phyloP scores from a whole-genome alignment of 2,329 filamentous ascomycete genomes.

The Xylogone sp. region DNA sequence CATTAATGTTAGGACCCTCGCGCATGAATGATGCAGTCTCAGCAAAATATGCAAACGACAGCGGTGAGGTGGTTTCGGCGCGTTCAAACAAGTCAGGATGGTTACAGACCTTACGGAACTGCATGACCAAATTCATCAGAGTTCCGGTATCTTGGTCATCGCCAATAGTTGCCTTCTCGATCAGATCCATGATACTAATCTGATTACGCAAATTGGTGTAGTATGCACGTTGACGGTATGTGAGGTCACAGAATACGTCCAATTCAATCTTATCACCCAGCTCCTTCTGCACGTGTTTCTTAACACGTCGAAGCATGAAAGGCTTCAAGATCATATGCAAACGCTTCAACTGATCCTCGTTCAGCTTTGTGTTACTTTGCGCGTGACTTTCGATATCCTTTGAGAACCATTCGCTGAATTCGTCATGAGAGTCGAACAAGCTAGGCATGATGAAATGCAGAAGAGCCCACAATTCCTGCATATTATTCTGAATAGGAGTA shows the following conservation, averaged over 20 bases:
- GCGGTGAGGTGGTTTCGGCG: constrained; percentile 83
- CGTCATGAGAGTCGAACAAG: constrained; percentile 89
- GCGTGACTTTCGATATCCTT: constrained; percentile 98
- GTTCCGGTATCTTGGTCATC: constrained; percentile 94
- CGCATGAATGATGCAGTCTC: constrained; percentile 94
- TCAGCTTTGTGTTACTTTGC: constrained; percentile 98
- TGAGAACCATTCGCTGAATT: constrained; percentile 92
- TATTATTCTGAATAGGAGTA: constrained; percentile 99
- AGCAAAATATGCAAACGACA: constrained; percentile 81
- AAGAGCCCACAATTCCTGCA: constrained; percentile 97
- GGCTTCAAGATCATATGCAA: constrained; percentile 99
- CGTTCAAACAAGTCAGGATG: constrained; percentile 96
- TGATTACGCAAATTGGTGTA: constrained; percentile 92
- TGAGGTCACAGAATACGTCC: constrained; percentile 94
- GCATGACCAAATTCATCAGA: constrained; percentile 99
- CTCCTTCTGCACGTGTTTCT: constrained; percentile 99
- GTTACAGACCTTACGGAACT: constrained; percentile 99
- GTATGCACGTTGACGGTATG: constrained; percentile 90
- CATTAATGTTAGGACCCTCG: constrained; percentile 74
- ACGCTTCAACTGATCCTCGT: constrained; percentile 94
- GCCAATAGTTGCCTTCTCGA: constrained; percentile 92
- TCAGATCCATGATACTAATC: constrained; percentile 97
- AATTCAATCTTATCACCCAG: constrained; percentile 97
- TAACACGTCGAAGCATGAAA: constrained; percentile 98
- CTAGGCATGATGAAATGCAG: constrained; percentile 99